Conservation (phyloP, 2,329 filamentous ascomycete genomes). For the Neofusicoccum sp. region DNA sequence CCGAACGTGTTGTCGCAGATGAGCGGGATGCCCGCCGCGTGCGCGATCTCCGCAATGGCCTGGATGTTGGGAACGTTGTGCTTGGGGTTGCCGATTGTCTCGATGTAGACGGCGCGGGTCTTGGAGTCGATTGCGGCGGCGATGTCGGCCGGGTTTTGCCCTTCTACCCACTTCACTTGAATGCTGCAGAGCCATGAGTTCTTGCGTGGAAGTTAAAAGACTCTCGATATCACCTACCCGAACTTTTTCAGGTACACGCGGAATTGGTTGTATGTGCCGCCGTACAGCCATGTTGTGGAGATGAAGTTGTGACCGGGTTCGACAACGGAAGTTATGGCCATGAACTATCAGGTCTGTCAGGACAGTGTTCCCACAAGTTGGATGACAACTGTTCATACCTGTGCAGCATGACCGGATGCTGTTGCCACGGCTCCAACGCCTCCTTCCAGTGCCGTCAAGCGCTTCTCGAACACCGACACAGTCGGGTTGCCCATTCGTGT, state of each 20-base stretch:
- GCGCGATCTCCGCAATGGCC: slow-evolving; percentile 26
- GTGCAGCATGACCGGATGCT: slow-evolving; percentile 41
- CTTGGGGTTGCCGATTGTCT: slow-evolving; percentile 32
- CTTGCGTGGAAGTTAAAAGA: background rate
- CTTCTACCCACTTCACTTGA: slow-evolving; percentile 36
- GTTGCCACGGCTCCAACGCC: slow-evolving; percentile 43
- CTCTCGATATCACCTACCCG: background rate
- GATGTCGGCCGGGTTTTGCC: slow-evolving; percentile 28
- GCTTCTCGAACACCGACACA: slow-evolving; percentile 43
- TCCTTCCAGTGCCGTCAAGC: slow-evolving; percentile 43
- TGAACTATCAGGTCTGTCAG: slow-evolving; percentile 31
- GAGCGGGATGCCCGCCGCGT: slow-evolving; percentile 29
- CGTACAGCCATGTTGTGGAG: slow-evolving; percentile 42
- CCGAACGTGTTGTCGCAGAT: slow-evolving; percentile 35
- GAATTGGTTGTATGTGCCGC: slow-evolving; percentile 44
- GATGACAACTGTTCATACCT: slow-evolving; percentile 9
- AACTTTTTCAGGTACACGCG: slow-evolving; percentile 43
- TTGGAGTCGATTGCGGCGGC: slow-evolving; percentile 27
- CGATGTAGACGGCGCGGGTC: slow-evolving; percentile 28
- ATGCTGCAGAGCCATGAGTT: background rate
- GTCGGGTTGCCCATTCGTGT: slow-evolving; percentile 45
- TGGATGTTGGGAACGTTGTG: slow-evolving; percentile 30
- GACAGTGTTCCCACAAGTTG: background rate
- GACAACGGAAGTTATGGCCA: slow-evolving; percentile 41
- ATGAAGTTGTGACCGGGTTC: slow-evolving; percentile 43